phyloP scores from a whole-genome alignment of 805 yeast genomes.

The Saturnispora zaruensis region DNA sequence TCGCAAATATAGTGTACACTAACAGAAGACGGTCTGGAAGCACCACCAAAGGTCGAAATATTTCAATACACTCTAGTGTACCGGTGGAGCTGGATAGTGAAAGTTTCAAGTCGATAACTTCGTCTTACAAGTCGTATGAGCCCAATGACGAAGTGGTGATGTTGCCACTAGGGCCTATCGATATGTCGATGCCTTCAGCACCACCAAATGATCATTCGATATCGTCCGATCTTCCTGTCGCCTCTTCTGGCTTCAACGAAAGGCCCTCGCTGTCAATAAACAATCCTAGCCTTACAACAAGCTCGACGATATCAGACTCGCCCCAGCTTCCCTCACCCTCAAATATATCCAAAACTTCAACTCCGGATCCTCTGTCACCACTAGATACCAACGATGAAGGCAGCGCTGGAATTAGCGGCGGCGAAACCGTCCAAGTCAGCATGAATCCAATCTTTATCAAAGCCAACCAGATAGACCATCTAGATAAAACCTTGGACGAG shows the following conservation, averaged over 20 bases:
- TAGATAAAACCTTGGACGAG: slow-evolving; percentile 20
- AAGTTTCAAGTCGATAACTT: slow-evolving; percentile 3
- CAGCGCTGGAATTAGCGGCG: background rate
- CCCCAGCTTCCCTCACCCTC: background rate
- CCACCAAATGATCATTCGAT: slow-evolving; percentile 23
- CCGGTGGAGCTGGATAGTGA: background rate
- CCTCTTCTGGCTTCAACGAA: slow-evolving; percentile 1
- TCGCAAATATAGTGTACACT: background rate
- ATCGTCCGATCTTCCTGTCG: slow-evolving; percentile 6
- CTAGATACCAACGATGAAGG: background rate
- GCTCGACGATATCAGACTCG: slow-evolving; percentile 2
- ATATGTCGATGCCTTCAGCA: slow-evolving; percentile 15
- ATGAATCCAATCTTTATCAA: slow-evolving; percentile 23
- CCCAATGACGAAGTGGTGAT: slow-evolving; percentile 16
- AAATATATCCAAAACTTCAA: background rate
- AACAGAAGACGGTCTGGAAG: slow-evolving; percentile 7
- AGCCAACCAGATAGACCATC: slow-evolving; percentile 28
- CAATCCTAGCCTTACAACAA: slow-evolving; percentile 1
- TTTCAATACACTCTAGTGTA: slow-evolving; percentile 1
- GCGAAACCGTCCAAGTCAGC: slow-evolving; percentile 1
- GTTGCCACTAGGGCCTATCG: slow-evolving; percentile 23
- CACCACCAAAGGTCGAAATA: background rate
- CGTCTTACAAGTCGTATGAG: background rate
- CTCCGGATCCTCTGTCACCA: background rate
- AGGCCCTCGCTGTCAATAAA: slow-evolving; percentile 14